Conservation (phyloP, 2,329 filamentous ascomycete genomes). For the Fusarium hainanense region DNA sequence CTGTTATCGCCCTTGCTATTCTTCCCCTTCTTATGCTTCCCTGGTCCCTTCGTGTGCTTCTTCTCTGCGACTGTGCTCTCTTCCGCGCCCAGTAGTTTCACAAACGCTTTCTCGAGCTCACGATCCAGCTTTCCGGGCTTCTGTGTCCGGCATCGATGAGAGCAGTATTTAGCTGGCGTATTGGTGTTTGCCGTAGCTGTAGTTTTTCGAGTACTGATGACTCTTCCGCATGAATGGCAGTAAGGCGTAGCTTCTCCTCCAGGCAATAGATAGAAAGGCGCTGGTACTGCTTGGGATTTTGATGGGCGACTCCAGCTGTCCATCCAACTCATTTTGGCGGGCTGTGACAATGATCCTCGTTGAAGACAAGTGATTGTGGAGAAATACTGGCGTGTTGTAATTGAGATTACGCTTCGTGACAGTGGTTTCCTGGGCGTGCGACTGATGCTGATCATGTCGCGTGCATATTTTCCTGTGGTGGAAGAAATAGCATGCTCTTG, state of each 20-base stretch:
- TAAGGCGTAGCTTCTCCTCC: slow-evolving; percentile 62
- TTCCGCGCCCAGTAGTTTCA: slow-evolving; percentile 47
- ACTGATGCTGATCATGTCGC: slow-evolving; percentile 2
- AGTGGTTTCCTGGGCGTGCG: rapidly evolving
- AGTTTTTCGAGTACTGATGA: slow-evolving; percentile 57
- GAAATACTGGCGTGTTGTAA: background rate
- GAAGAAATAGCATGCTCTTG: background rate
- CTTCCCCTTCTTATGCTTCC: slow-evolving; percentile 53
- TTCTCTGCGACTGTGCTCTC: background rate
- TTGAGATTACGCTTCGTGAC: rapidly evolving
- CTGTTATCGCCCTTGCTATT: slow-evolving; percentile 50
- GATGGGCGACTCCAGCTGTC: slow-evolving; percentile 55
- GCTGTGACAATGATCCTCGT: background rate
- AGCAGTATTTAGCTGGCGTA: slow-evolving; percentile 64
- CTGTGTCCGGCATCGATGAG: slow-evolving; percentile 61
- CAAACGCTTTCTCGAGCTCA: slow-evolving; percentile 63
- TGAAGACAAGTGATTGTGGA: background rate
- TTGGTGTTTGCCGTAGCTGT: slow-evolving; percentile 42
- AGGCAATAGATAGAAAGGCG: slow-evolving; percentile 64
- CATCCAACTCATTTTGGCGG: slow-evolving; percentile 55
- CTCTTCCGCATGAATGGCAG: slow-evolving; percentile 67
- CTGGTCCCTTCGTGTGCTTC: slow-evolving; percentile 53
- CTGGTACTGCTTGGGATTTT: slow-evolving; percentile 57
- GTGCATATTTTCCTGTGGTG: background rate
- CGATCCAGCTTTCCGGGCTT: slow-evolving; percentile 63